A percentile compares a stretch with the other conserved stretches of the same genome.
These are phyloP conservation scores for Cyclotella kingstonii DNA, from an alignment of 108 stramenopile species.

Conservation along the genomic window DNA sequence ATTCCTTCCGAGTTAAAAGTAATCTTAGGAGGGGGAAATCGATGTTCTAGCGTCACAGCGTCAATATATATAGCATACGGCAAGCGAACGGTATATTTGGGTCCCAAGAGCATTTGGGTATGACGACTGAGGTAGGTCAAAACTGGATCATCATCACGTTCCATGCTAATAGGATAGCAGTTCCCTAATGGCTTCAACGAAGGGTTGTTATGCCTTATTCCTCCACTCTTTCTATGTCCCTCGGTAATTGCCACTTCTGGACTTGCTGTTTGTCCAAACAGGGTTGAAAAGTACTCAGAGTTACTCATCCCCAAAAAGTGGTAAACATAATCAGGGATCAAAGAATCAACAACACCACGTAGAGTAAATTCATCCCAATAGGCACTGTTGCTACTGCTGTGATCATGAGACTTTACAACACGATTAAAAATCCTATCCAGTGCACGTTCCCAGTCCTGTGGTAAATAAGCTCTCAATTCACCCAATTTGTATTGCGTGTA, in stretches of 20 bases:
- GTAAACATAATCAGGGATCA: constrained; percentile 50
- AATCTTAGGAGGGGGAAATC: constrained; percentile 26
- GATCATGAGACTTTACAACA: not conserved
- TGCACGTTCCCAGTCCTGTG: constrained; percentile 70
- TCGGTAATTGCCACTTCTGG: constrained; percentile 31
- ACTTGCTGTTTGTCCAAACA: constrained; percentile 14
- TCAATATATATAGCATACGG: constrained; percentile 51
- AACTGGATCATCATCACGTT: constrained; percentile 27
- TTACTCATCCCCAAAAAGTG: constrained; percentile 44
- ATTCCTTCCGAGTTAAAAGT: constrained; percentile 2
- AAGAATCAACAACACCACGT: constrained; percentile 49
- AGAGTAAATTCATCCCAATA: constrained; percentile 38
- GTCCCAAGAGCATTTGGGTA: constrained; percentile 9
- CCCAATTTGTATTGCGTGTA: constrained; percentile 21
- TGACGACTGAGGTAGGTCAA: constrained; percentile 10
- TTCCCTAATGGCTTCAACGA: constrained; percentile 12
- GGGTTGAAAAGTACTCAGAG: not conserved
- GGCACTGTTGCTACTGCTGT: no score
- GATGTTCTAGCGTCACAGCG: constrained; percentile 67
- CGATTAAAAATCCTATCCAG: constrained; percentile 17
- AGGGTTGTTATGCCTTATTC: not conserved
- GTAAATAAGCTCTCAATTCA: constrained; percentile 51
- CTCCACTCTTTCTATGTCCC: constrained; percentile 9
- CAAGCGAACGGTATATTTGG: constrained; percentile 50
- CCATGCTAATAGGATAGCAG: constrained; percentile 40